Conservation (phyloP, 1,284 basidiomycete species). For the Trametes pubescens region DNA sequence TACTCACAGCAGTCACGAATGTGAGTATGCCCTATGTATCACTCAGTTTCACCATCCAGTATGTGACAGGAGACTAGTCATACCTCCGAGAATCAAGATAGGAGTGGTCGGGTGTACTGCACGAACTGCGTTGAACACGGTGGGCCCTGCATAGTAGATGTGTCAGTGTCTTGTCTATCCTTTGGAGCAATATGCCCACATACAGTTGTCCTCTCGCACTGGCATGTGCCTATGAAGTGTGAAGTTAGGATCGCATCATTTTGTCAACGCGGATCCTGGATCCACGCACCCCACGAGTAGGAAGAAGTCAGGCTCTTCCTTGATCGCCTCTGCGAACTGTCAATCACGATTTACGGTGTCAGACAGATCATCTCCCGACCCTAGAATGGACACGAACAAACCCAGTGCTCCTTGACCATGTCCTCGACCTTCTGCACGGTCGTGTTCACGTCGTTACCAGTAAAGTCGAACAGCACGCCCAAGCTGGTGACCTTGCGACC, state of each 20-base stretch:
- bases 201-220: slow-evolving; percentile 67
- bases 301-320: slow-evolving; percentile 85
- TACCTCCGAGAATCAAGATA: slow-evolving; percentile 81
- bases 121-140: slow-evolving; percentile 79
- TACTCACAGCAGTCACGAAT: slow-evolving; percentile 76
- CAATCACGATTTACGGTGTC: background rate
- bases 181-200: slow-evolving; percentile 11
- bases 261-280: background rate
- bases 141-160: slow-evolving; percentile 57
- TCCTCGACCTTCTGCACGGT: slow-evolving; percentile 77
- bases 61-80: slow-evolving; percentile 12
- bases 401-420: slow-evolving; percentile 82
- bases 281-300: slow-evolving; percentile 67
- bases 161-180: background rate
- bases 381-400: slow-evolving; percentile 32
- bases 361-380: background rate
- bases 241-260: background rate
- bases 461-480: slow-evolving; percentile 83
- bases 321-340: slow-evolving; percentile 80
- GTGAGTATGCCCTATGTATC: slow-evolving; percentile 68
- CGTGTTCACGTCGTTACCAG: slow-evolving; percentile 68
- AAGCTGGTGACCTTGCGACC: slow-evolving; percentile 80
- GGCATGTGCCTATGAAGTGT: slow-evolving; percentile 70
- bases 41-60: background rate
- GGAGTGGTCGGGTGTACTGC: slow-evolving; percentile 76